Conservation (phyloP, 2,329 filamentous ascomycete species). For the Zymoseptoria tritici region DNA sequence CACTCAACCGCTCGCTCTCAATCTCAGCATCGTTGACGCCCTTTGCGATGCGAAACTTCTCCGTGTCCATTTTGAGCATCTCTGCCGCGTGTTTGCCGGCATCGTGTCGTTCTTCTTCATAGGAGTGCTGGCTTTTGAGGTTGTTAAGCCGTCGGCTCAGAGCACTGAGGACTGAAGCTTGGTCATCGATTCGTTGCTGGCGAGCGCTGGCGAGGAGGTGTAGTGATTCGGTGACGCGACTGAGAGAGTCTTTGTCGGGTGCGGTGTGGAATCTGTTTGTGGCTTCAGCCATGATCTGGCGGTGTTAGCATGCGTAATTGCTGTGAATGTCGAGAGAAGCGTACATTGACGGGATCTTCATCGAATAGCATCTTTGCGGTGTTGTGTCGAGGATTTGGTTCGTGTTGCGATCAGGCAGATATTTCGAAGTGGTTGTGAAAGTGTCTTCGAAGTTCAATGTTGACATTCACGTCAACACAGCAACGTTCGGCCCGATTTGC, state of each 20-base stretch:
- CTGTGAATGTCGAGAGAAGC: slow-evolving; percentile 19
- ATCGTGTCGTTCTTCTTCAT: slow-evolving; percentile 68
- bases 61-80: slow-evolving; percentile 80
- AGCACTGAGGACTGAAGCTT: slow-evolving; percentile 38
- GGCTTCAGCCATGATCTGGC: slow-evolving; percentile 72
- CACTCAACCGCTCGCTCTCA: slow-evolving; percentile 84
- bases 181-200: slow-evolving; percentile 55
- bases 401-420: neutral
- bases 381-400: neutral
- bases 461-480: slow-evolving; percentile 9
- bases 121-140: slow-evolving; percentile 66
- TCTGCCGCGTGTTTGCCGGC: slow-evolving; percentile 71
- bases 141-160: slow-evolving; percentile 70
- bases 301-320: slow-evolving; percentile 7
- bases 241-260: slow-evolving; percentile 75
- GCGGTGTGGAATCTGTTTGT: slow-evolving; percentile 91
- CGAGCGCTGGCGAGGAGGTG: slow-evolving; percentile 78
- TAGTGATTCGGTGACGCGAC: slow-evolving; percentile 77
- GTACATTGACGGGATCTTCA: slow-evolving; percentile 80
- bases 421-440: neutral
- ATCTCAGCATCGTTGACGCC: slow-evolving; percentile 81
- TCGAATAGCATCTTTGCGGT: slow-evolving; percentile 61
- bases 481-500: slow-evolving; percentile 1
- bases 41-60: slow-evolving; percentile 94
- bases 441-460: slow-evolving; percentile 1